Base-by-base conservation (phyloP, 192 early-diverging fungal species). In the Lobosporangium transversale region DNA sequence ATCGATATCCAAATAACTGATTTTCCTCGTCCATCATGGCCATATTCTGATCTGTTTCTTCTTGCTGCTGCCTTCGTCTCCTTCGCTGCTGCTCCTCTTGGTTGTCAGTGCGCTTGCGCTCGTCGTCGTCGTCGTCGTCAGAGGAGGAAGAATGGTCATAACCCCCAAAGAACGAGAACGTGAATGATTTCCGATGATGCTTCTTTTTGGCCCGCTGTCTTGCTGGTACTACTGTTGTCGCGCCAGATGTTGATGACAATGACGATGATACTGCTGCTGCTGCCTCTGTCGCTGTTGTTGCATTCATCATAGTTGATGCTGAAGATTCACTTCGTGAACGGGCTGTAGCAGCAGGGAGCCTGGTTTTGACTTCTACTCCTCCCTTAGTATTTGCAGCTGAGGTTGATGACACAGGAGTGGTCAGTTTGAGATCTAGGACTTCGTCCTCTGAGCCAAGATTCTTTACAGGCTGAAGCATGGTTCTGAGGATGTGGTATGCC, bases 121-220 rank as follows among this genome's bases (percentile, higher is more conserved):
- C 4, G 17, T 42, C 43, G 11, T 53, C 56, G n/a, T n/a, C n/a
- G n/a, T n/a, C n/a, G n/a, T n/a, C n/a, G n/a, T n/a, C n/a, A n/a
- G n/a, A n/a, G 0, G 62, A 47, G 23, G 54, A 53, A 15, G 56
- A 53, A 27, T 53, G 30, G 18, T 50, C 50, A 5, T 48, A 31
- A 9, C 33, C 48, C 8, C 73, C 59, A 62, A 76, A 76, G 59
- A 76, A 67, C 14, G 73, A 48, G 40, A 76, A 67, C 0, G 59
- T 33, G 47, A 76, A 76, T 11, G 73, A 76, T 53, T 37, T 62
- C 17, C 73, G 63, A n/a, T 67, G 54, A 30, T 62, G 64, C 17
- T 40, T 55, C 23, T 66, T 76, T n/a, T n/a, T n/a, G n/a, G n/a
- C n/a, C n/a, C n/a, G n/a, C n/a, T n/a, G n/a, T n/a, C n/a, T n/a